Base-by-base conservation (phyloP, 2,329 filamentous ascomycete genomes). In the Verticillium tricorpus region DNA sequence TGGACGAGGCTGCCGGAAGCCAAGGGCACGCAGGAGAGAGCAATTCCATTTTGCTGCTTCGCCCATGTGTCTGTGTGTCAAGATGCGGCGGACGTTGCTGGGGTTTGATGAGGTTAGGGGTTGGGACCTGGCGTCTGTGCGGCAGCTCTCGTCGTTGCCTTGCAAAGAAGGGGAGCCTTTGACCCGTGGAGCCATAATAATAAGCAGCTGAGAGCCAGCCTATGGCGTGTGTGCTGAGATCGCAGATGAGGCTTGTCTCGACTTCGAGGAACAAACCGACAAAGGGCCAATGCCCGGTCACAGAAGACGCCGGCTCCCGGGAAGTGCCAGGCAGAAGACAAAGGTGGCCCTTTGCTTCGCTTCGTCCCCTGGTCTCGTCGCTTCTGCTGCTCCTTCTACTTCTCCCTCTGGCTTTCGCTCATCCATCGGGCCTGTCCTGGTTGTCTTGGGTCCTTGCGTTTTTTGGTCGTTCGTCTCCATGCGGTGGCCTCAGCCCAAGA, bases 171-270 rank as follows among this genome's bases (percentile, higher is more conserved):
- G 45, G 19, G 45, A 50, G 34, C n/a, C 45, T 50, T n/a, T 50
- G 45, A 19, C 12, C 45, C 45, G 45, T 22, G 19, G 45, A 50
- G 45, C 19, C 45, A 22, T 8, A 50, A 22, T n/a, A n/a, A 11
- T 22, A 50, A n/a, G n/a, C 6, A n/a, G 11, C 14, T 2, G 37
- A 40, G 45, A 19, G n/a, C 28, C 28, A 28, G 28, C 28, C 28
- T 50, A n/a, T 25, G 45, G 19, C 22, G 19, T 7, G 19, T 50
- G 40, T 50, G 40, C n/a, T 25, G 19, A 25, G 45, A 50, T 50
- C 45, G 12, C n/a, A 67, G 66, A 72, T 64, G 67, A 66, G 63
- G 66, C 66, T 69, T 66, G 65, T 67, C 63, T 66, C 58, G 65
- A 65, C 62, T 45, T 64, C 58, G 65, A 67, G 63, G 63, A 59